Percentiles rank a stretch among this genome's conserved stretches.
phyloP scores from a whole-genome alignment of 306 rosid genomes.

The Trichosanthes truncata region DNA sequence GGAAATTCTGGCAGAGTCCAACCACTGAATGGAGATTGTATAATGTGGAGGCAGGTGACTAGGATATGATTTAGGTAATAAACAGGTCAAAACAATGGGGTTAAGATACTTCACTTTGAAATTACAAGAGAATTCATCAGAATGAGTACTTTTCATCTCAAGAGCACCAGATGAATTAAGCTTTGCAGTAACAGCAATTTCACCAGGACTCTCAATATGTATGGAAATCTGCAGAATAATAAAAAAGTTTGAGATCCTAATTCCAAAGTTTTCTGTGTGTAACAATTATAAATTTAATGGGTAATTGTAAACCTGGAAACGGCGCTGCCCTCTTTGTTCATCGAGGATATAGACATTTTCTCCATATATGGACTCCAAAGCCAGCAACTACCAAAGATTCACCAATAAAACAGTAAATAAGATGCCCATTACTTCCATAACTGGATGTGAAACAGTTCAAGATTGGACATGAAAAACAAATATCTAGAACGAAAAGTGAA shows the following conservation, averaged over 20 bases:
- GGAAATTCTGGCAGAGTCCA: constrained; percentile 45
- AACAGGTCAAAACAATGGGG: constrained; percentile 71
- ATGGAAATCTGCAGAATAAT: constrained; percentile 38
- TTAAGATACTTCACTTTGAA: constrained; percentile 69
- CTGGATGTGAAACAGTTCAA: neutral
- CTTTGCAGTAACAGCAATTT: constrained; percentile 41
- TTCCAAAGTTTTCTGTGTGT: neutral
- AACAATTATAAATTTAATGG: constrained; percentile 7
- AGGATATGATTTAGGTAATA: constrained; percentile 76
- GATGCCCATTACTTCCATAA: neutral
- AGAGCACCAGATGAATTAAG: constrained; percentile 32
- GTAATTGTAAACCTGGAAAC: constrained; percentile 55
- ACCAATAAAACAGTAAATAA: neutral
- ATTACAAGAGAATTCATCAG: constrained; percentile 47
- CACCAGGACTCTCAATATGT: constrained; percentile 44
- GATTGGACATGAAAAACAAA: neutral
- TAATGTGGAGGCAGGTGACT: constrained; percentile 67
- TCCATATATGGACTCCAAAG: constrained; percentile 73
- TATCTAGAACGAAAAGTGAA: neutral
- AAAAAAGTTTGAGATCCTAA: neutral
- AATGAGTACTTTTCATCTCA: constrained; percentile 12
- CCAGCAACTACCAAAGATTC: constrained; percentile 52
- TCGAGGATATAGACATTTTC: constrained; percentile 50
- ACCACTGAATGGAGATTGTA: constrained; percentile 63
- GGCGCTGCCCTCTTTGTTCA: constrained; percentile 38